A percentile compares a stretch with the other conserved stretches of the same genome.
Conservation (phyloP, 1,139 yeast species). For the Hemisphaericaspora lyxosophila region DNA sequence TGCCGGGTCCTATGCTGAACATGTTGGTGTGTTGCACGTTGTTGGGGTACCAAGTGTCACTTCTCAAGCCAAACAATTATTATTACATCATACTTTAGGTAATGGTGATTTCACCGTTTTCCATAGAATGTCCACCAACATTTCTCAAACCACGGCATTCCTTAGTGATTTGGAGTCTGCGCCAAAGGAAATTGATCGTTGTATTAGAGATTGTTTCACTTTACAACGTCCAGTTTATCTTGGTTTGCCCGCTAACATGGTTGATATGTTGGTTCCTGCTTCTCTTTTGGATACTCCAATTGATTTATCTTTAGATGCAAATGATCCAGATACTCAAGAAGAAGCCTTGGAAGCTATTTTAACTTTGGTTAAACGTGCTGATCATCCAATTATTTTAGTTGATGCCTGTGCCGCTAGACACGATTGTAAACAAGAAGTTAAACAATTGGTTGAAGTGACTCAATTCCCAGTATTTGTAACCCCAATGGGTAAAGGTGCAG, state of each 20-base stretch:
- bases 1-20: conserved; percentile 45
- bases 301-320: conserved; percentile 58
- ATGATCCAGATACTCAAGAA: conserved; percentile 67
- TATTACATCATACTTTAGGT: conserved; percentile 47
- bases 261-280: conserved; percentile 61
- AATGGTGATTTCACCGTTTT: conserved; percentile 48
- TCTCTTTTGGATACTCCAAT: conserved; percentile 60
- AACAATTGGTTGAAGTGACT: conserved; percentile 61
- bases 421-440: conserved; percentile 61
- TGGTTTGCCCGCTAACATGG: conserved; percentile 81
- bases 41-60: conserved; percentile 42
- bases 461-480: conserved; percentile 84
- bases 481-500: conserved; percentile 86
- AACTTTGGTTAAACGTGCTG: conserved; percentile 52
- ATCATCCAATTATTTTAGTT: conserved; percentile 72
- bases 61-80: conserved; percentile 38
- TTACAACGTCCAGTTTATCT: conserved; percentile 81
- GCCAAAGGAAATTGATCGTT: conserved; percentile 68
- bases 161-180: conserved; percentile 63
- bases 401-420: conserved; percentile 90
- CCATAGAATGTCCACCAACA: conserved; percentile 57
- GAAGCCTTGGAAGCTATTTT: conserved; percentile 66
- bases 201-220: conserved; percentile 69
- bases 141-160: conserved; percentile 64
- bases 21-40: conserved; percentile 40